Percentiles rank a stretch among this genome's conserved stretches.
Conservation (phyloP, 768 basidiomycete genomes). For the Dioszegia crocea region DNA sequence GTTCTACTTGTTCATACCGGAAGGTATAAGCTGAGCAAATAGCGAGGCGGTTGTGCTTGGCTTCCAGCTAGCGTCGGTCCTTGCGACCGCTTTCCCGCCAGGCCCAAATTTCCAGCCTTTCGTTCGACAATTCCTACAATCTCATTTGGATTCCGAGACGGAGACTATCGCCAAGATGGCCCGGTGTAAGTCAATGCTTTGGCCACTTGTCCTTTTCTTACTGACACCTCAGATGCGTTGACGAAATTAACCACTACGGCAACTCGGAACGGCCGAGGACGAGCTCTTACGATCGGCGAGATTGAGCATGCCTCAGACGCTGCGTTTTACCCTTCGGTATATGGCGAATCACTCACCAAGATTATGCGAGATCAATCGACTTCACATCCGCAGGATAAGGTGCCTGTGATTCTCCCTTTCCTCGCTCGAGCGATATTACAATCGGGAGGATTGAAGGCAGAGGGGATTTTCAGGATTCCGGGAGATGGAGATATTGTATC, state of each 20-base stretch:
- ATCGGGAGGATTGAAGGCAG: slow-evolving; percentile 73
- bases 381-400: slow-evolving; percentile 75
- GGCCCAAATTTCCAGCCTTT: slow-evolving; percentile 88
- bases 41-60: slow-evolving; percentile 85
- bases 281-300: slow-evolving; percentile 72
- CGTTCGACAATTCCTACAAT: slow-evolving; percentile 71
- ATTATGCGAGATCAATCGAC: slow-evolving; percentile 79
- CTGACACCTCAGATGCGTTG: slow-evolving; percentile 57
- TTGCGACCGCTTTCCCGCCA: slow-evolving; percentile 86
- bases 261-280: slow-evolving; percentile 53
- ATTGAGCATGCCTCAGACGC: slow-evolving; percentile 92
- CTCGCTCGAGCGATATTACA: slow-evolving; percentile 87
- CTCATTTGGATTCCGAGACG: slow-evolving; percentile 63
- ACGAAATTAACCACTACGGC: slow-evolving; percentile 52
- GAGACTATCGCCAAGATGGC: slow-evolving; percentile 85
- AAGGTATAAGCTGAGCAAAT: neutral
- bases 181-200: slow-evolving; percentile 58
- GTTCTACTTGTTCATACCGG: slow-evolving; percentile 43
- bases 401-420: slow-evolving; percentile 91
- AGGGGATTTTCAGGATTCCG: slow-evolving; percentile 89
- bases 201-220: too few relatives aligned
- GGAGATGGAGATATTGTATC: slow-evolving; percentile 86
- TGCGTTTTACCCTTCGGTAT: slow-evolving; percentile 90
- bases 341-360: slow-evolving; percentile 81
- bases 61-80: slow-evolving; percentile 87